phyloP scores from a whole-genome alignment of 805 yeast genomes.

The Yarrowia phangngaensis region DNA sequence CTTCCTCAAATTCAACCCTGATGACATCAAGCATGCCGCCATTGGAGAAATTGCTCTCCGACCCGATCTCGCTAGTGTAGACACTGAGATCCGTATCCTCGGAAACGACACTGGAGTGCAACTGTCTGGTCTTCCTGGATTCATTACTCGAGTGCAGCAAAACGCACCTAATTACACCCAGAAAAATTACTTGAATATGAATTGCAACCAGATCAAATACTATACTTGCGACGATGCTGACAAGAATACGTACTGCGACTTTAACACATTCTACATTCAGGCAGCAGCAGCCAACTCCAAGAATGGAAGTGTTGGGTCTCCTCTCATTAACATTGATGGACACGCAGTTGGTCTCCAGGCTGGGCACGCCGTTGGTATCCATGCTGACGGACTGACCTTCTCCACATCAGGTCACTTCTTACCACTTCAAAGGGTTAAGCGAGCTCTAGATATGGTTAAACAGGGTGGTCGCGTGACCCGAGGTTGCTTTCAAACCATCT shows the following conservation, averaged over 20 bases:
- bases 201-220: no score
- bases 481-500: conserved; percentile 89
- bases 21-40: conserved; percentile 66
- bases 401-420: conserved; percentile 90
- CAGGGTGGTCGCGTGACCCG: conserved; percentile 57
- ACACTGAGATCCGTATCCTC: conserved; percentile 86
- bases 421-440: conserved; percentile 74
- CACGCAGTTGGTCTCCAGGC: conserved; percentile 83
- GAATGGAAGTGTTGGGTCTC: conserved; percentile 96
- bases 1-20: conserved; percentile 73
- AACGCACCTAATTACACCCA: conserved; percentile 95
- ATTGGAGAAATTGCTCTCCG: conserved; percentile 60
- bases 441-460: conserved; percentile 77
- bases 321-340: conserved; percentile 88
- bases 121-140: conserved; percentile 80
- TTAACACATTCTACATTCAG: conserved; percentile 89
- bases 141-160: conserved; percentile 77
- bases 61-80: conserved; percentile 85
- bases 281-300: conserved; percentile 96
- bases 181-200: no score
- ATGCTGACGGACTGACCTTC: conserved; percentile 89
- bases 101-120: conserved; percentile 97
- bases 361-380: no score
- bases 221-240: no score
- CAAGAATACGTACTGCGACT: conserved; percentile 79